Evolutionary conservation across 441 rosid species (phyloP).

Genomic region (Codiaeum variegatum): DNA sequence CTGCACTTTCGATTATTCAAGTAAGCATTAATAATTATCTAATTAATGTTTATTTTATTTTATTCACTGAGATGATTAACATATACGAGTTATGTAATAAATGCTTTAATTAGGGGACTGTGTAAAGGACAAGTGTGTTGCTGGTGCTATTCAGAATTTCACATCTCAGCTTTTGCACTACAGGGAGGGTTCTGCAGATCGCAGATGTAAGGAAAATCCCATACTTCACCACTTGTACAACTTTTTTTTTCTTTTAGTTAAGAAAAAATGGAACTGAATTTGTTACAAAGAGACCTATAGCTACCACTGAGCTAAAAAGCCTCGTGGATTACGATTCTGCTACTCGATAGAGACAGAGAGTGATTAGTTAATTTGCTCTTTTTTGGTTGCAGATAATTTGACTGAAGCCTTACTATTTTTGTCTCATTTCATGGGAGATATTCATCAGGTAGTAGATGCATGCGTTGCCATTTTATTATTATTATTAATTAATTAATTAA

Average conservation of each 20-base stretch:
- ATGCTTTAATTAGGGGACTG: constrained; percentile 68
- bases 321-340: background rate
- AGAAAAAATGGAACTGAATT: background rate
- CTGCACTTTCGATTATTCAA: constrained; percentile 62
- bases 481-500: background rate
- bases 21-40: constrained; percentile 30
- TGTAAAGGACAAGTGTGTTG: constrained; percentile 58
- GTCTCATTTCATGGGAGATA: constrained; percentile 94
- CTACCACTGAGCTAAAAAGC: no score
- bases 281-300: no score
- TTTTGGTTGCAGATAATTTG: constrained; percentile 60
- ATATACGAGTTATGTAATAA: background rate
- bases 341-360: no score
- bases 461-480: background rate
- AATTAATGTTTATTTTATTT: background rate
- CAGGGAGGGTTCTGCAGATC: constrained; percentile 77
- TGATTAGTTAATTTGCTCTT: background rate
- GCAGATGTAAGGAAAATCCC: constrained; percentile 47
- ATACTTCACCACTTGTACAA: background rate
- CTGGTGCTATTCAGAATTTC: constrained; percentile 86
- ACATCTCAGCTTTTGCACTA: constrained; percentile 86
- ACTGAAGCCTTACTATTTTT: constrained; percentile 86
- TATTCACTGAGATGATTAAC: background rate
- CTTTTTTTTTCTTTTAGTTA: background rate
- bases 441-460: constrained; percentile 72